Conservation (phyloP, 345 rosid genomes). For the Euphorbia peplus region DNA sequence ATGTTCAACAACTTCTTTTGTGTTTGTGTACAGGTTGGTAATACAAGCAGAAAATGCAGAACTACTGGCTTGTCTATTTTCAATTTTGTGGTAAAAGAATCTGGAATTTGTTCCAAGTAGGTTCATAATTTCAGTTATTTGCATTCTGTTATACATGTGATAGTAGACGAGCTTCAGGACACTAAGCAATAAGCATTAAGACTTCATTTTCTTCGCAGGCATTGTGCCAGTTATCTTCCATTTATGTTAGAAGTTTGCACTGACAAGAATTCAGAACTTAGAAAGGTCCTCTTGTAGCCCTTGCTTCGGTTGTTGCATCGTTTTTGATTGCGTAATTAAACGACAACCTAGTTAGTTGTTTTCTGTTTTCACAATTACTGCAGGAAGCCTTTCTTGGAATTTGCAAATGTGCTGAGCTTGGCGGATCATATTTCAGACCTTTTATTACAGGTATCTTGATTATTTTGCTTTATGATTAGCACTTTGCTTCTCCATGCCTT, state of each 20-base stretch:
- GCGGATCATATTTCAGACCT: slow-evolving; percentile 11
- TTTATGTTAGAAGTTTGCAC: slow-evolving; percentile 12
- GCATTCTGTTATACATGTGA: not conserved
- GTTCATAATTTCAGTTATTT: not conserved
- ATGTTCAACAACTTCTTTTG: not conserved
- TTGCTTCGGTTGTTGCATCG: not conserved
- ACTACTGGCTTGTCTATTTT: slow-evolving; percentile 5
- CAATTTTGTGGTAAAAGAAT: slow-evolving; percentile 4
- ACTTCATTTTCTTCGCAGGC: slow-evolving; percentile 1
- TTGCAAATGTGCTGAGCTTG: slow-evolving; percentile 14
- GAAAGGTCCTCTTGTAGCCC: slow-evolving; percentile 7
- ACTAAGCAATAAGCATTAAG: not conserved
- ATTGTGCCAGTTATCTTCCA: slow-evolving; percentile 11
- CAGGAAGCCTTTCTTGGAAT: slow-evolving; percentile 18
- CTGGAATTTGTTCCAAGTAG: slow-evolving; percentile 2
- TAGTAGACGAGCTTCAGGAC: not conserved
- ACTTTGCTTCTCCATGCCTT: not conserved
- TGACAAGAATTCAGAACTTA: not conserved
- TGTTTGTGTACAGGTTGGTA: not conserved
- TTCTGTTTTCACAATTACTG: not conserved
- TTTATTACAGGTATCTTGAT: not conserved
- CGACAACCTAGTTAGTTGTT: not conserved
- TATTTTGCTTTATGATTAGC: not conserved
- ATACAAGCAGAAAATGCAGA: not conserved
- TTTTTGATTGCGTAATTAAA: too few species aligned